Evolutionary conservation across 257 asterid genomes (phyloP).

Genomic region (Salvia rosmarinus): DNA sequence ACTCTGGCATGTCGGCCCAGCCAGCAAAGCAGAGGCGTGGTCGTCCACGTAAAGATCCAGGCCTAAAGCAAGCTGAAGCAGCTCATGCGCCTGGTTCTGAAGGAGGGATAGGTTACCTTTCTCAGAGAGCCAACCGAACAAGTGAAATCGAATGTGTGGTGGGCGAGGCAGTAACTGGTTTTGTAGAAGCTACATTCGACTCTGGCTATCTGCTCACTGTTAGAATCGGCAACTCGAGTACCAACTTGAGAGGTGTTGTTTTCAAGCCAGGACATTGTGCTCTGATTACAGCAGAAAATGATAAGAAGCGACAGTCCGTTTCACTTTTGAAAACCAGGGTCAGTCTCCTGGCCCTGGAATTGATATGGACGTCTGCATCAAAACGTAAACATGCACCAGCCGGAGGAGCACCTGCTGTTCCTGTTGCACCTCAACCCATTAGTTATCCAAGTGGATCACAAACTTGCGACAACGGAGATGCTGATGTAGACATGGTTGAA

Average conservation of each 20-base stretch:
- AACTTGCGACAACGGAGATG: slow-evolving; percentile 39
- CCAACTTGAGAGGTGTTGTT: slow-evolving; percentile 67
- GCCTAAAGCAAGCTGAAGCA: slow-evolving; percentile 17
- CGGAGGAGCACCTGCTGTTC: slow-evolving; percentile 26
- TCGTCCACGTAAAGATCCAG: slow-evolving; percentile 47
- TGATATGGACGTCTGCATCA: slow-evolving; percentile 23
- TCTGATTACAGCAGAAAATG: slow-evolving; percentile 68
- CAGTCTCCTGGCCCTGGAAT: slow-evolving; percentile 18
- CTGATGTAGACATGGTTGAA: slow-evolving; percentile 50
- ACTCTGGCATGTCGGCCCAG: slow-evolving; percentile 37
- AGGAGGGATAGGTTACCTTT: slow-evolving; percentile 36
- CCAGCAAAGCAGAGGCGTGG: slow-evolving; percentile 45
- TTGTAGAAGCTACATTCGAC: slow-evolving; percentile 70
- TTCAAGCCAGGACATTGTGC: slow-evolving; percentile 71
- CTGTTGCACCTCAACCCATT: slow-evolving; percentile 53
- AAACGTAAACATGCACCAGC: slow-evolving; percentile 44
- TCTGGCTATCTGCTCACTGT: slow-evolving; percentile 72
- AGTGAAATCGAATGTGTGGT: slow-evolving; percentile 36
- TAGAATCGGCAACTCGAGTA: slow-evolving; percentile 60
- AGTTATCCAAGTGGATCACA: slow-evolving; percentile 36
- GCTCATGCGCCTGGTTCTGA: slow-evolving; percentile 44
- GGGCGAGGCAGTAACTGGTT: slow-evolving; percentile 73
- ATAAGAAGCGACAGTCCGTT: slow-evolving; percentile 46
- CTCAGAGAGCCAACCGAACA: slow-evolving; percentile 33
- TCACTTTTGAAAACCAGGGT: slow-evolving; percentile 40